Percentiles rank a stretch among this genome's conserved stretches.
phyloP scores from a whole-genome alignment of 768 basidiomycete genomes.

The Rhodotorula toruloides region DNA sequence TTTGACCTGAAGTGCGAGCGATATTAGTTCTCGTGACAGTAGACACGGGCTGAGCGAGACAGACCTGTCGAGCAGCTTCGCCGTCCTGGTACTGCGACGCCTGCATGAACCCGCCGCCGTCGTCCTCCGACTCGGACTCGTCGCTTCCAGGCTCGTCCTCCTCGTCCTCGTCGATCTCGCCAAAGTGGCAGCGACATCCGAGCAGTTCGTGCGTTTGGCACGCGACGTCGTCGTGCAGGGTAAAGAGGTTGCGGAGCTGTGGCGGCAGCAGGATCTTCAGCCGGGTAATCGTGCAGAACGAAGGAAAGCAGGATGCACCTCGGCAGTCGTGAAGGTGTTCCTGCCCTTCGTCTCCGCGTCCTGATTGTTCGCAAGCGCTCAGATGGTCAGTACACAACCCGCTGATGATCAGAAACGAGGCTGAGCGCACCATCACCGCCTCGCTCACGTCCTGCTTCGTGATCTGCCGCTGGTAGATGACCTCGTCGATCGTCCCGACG shows the following conservation, averaged over 20 bases:
- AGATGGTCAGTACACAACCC: neutral
- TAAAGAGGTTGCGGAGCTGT: conserved; percentile 87
- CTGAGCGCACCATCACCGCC: conserved; percentile 46
- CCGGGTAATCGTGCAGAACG: conserved; percentile 5
- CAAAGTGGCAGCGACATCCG: conserved; percentile 63
- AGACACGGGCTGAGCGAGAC: neutral
- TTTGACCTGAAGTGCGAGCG: conserved; percentile 4
- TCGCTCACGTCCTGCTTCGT: conserved; percentile 87
- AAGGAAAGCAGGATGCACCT: conserved; percentile 54
- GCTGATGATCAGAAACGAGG: neutral
- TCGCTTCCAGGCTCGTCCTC: conserved; percentile 1
- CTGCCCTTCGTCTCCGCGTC: conserved; percentile 59
- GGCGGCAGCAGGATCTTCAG: conserved; percentile 1
- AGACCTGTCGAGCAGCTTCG: conserved; percentile 1
- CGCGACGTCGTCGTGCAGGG: conserved; percentile 66
- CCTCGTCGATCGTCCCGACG: conserved; percentile 78
- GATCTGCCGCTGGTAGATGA: conserved; percentile 88
- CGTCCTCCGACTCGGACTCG: conserved; percentile 1
- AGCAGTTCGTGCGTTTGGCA: conserved; percentile 93
- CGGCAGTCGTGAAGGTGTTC: conserved; percentile 79
- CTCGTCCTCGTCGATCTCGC: neutral
- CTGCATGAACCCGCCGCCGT: conserved; percentile 17
- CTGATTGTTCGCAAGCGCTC: conserved; percentile 3
- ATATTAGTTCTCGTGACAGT: neutral
- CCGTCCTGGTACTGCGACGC: conserved; percentile 36